These are phyloP conservation scores for Hypomontagnella submonticulosa DNA, from an alignment of 495 filamentous ascomycete genomes.

Conservation along the genomic window DNA sequence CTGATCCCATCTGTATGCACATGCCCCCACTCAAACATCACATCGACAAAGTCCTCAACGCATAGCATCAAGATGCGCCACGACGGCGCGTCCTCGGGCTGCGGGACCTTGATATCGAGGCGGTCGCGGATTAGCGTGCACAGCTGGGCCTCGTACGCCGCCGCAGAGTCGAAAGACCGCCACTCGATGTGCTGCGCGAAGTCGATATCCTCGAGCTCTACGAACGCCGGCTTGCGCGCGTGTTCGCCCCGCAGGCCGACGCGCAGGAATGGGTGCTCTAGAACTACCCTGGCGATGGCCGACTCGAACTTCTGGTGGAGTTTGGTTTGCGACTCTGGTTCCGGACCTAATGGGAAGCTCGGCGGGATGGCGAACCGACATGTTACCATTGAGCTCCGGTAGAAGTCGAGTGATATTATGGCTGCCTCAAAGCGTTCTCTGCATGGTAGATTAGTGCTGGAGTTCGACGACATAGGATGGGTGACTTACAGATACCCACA, in stretches of 20 bases:
- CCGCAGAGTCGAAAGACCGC: slow-evolving; percentile 1
- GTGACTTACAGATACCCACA: slow-evolving; percentile 29
- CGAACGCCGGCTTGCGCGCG: slow-evolving; percentile 44
- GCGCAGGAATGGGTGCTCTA: slow-evolving; percentile 45
- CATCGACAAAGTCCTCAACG: slow-evolving; percentile 33
- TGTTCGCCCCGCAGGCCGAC: slow-evolving; percentile 49
- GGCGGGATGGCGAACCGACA: slow-evolving; percentile 46
- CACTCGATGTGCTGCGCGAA: slow-evolving; percentile 48
- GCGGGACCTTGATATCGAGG: slow-evolving; percentile 43
- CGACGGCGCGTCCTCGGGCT: slow-evolving; percentile 39
- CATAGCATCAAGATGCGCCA: slow-evolving; percentile 49
- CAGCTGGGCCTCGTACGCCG: slow-evolving; percentile 30
- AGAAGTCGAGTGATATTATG: slow-evolving; percentile 47
- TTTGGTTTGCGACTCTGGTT: slow-evolving; percentile 1
- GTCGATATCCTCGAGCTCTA: slow-evolving; percentile 42
- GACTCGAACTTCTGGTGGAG: slow-evolving; percentile 31
- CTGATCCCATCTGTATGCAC: slow-evolving; percentile 50
- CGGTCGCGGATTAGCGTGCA: slow-evolving; percentile 29
- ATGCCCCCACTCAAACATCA: slow-evolving; percentile 52
- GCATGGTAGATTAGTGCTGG: neutral
- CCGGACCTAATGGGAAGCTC: slow-evolving; percentile 1
- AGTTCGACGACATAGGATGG: no score
- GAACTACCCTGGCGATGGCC: slow-evolving; percentile 48
- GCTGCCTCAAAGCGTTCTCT: slow-evolving; percentile 44
- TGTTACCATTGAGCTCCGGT: slow-evolving; percentile 49